A percentile compares a stretch with the other conserved stretches of the same genome.
Conservation (phyloP, 768 basidiomycete species). For the Tulasnella sp. region DNA sequence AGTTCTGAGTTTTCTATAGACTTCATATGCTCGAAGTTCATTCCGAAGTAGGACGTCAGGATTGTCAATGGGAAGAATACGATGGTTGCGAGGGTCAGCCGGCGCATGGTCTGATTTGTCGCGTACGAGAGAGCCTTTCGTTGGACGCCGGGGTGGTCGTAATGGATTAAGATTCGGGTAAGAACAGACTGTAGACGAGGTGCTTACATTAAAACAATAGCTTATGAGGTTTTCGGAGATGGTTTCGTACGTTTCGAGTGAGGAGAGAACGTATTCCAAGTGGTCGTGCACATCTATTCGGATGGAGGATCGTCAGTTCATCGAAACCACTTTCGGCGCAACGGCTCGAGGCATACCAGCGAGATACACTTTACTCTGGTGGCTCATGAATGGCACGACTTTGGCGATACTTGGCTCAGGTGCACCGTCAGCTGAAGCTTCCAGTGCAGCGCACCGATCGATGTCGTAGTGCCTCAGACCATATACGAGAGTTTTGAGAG, state of each 20-base stretch:
- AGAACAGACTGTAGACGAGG: constrained; percentile 23
- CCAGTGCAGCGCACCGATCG: constrained; percentile 50
- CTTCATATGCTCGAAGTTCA: constrained; percentile 13
- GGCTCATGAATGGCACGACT: constrained; percentile 52
- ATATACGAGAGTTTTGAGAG: constrained; percentile 57
- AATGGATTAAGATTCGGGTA: not conserved
- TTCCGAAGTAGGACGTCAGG: constrained; percentile 62
- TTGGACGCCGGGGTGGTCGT: not conserved
- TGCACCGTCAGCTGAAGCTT: constrained; percentile 29
- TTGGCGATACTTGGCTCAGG: constrained; percentile 20
- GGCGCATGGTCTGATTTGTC: constrained; percentile 67
- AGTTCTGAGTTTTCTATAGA: constrained; percentile 6
- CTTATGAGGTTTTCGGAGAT: constrained; percentile 61
- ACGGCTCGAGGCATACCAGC: constrained; percentile 24
- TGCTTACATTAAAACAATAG: constrained; percentile 58
- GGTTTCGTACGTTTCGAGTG: constrained; percentile 60
- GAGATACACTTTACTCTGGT: constrained; percentile 56
- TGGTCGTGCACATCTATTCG: constrained; percentile 63
- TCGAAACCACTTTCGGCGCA: not conserved
- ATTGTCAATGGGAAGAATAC: constrained; percentile 53
- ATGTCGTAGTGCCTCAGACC: constrained; percentile 58
- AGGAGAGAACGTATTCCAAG: constrained; percentile 57
- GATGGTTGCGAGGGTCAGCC: constrained; percentile 55
- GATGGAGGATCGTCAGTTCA: not conserved
- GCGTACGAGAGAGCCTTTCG: constrained; percentile 43